A percentile compares a stretch with the other conserved stretches of the same genome.
Conservation (phyloP, 1,139 yeast species). For the Blastobotrys persicus region DNA sequence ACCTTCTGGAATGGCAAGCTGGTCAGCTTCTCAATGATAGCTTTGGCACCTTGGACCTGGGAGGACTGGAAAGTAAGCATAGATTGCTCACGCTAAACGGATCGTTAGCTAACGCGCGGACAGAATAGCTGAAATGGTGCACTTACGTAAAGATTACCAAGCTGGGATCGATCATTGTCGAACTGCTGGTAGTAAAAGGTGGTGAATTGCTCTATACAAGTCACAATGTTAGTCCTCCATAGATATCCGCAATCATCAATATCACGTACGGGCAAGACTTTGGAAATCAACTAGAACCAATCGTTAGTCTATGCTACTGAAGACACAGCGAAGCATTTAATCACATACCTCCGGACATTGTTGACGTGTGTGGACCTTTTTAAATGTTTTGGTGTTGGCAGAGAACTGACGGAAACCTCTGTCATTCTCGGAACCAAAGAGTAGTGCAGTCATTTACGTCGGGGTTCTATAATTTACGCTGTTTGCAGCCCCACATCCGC, state of each 20-base stretch:
- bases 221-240: conserved; percentile 7
- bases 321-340: no score
- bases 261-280: conserved; percentile 32
- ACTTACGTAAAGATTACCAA: conserved; percentile 82
- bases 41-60: conserved; percentile 92
- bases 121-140: no score
- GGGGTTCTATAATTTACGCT: conserved; percentile 1
- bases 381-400: background rate
- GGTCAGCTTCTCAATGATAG: conserved; percentile 84
- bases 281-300: conserved; percentile 32
- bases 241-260: no score
- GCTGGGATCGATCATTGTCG: conserved; percentile 86
- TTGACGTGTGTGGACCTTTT: conserved; percentile 2
- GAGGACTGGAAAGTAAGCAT: conserved; percentile 96
- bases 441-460: background rate
- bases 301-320: no score
- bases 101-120: background rate
- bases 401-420: background rate
- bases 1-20: conserved; percentile 90
- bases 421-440: background rate
- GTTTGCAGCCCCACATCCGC: background rate
- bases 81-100: conserved; percentile 74
- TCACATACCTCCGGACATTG: conserved; percentile 19
- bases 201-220: conserved; percentile 71
- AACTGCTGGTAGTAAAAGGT: conserved; percentile 94